Conservation (phyloP, 257 asterid species). For the Paulownia fortunei region DNA sequence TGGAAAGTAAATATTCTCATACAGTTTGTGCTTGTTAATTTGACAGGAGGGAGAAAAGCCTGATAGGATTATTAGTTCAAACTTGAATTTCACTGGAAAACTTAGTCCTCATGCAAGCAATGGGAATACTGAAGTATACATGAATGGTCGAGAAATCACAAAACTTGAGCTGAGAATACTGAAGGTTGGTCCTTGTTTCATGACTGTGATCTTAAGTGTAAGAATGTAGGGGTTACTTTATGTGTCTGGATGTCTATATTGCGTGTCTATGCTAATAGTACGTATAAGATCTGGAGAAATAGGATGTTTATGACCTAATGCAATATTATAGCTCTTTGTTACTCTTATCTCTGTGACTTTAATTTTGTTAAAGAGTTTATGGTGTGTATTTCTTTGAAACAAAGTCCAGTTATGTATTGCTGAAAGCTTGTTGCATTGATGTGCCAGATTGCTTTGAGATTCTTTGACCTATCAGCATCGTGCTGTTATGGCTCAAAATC, state of each 20-base stretch:
- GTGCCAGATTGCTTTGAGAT: not conserved
- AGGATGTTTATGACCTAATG: not conserved
- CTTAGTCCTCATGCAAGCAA: slow-evolving; percentile 86
- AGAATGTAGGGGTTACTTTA: slow-evolving; percentile 2
- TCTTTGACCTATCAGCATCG: not conserved
- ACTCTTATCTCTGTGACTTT: not conserved
- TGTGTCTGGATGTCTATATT: slow-evolving; percentile 6
- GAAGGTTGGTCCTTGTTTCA: slow-evolving; percentile 58
- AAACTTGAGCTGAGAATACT: slow-evolving; percentile 83
- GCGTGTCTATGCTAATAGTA: not conserved
- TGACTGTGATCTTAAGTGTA: not conserved
- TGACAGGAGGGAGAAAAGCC: slow-evolving; percentile 97
- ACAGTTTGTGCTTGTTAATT: slow-evolving; percentile 30
- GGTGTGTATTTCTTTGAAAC: not conserved
- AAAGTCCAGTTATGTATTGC: not conserved
- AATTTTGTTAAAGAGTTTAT: not conserved
- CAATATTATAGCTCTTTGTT: not conserved
- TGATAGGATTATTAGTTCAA: slow-evolving; percentile 78
- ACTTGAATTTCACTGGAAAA: slow-evolving; percentile 85
- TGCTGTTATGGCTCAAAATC: not conserved
- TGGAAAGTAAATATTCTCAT: slow-evolving; percentile 34
- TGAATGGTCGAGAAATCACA: slow-evolving; percentile 96
- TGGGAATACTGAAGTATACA: slow-evolving; percentile 90
- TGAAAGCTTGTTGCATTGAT: not conserved
- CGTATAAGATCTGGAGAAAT: not conserved